Evolutionary conservation across 2,329 filamentous ascomycete genomes (phyloP).

Genomic region (Fusarium secorum): DNA sequence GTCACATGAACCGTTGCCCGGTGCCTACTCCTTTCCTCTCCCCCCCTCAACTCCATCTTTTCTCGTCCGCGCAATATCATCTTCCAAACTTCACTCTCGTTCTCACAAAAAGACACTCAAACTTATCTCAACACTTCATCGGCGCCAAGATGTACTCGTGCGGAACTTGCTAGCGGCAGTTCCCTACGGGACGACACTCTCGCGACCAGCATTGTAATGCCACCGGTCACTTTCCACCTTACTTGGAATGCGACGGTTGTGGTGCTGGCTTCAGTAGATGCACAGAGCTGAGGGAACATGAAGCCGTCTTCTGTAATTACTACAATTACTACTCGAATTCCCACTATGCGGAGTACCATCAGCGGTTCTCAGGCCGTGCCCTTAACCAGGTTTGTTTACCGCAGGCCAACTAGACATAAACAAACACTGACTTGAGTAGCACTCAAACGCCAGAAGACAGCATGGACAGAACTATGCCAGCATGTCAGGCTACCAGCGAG

Average conservation of each 20-base stretch:
- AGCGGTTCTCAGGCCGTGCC: not conserved
- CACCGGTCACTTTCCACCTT: slow-evolving; percentile 33
- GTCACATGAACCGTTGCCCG: not conserved
- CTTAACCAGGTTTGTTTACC: not conserved
- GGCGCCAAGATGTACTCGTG: slow-evolving; percentile 29
- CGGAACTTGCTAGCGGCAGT: slow-evolving; percentile 38
- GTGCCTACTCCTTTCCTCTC: not conserved
- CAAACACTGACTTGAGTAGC: not conserved
- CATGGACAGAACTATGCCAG: not conserved
- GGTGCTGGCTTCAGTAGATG: slow-evolving; percentile 18
- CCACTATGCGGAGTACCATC: not conserved
- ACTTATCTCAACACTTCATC: accelerated
- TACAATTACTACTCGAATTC: too few species aligned
- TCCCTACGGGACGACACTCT: slow-evolving; percentile 31
- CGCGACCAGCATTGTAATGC: slow-evolving; percentile 40
- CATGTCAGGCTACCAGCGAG: not conserved
- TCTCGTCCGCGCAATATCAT: not conserved
- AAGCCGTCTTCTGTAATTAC: not conserved
- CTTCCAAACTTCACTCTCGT: not conserved
- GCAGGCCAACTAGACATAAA: not conserved
- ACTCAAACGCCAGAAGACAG: not conserved
- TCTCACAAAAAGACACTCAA: not conserved
- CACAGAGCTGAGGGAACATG: not conserved
- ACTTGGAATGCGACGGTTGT: slow-evolving; percentile 42
- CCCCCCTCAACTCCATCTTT: not conserved